Evolutionary conservation across 345 rosid species (phyloP).

Genomic region (Euphorbia peplus): DNA sequence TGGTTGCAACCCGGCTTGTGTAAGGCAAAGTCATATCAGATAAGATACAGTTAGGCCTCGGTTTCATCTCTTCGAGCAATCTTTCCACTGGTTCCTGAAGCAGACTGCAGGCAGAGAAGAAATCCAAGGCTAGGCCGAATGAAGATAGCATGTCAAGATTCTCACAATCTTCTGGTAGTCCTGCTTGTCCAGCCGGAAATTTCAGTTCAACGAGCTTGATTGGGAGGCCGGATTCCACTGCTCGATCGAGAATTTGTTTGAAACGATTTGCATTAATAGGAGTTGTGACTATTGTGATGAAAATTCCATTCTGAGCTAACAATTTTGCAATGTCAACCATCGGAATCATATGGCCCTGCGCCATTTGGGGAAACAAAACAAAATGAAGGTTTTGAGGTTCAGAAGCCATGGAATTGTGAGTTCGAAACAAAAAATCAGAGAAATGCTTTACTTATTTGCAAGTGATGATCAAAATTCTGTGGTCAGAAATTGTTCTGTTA

Average conservation of each 20-base stretch:
- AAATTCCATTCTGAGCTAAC: constrained; percentile 3
- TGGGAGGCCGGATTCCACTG: constrained; percentile 15
- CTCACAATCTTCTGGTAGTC: constrained; percentile 17
- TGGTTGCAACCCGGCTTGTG: constrained; percentile 21
- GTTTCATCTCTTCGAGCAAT: constrained; percentile 13
- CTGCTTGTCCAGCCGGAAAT: constrained; percentile 11
- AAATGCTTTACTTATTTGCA: too few species aligned
- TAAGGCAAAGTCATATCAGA: constrained; percentile 29
- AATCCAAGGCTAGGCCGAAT: neutral
- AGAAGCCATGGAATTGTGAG: too few species aligned
- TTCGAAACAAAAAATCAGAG: too few species aligned
- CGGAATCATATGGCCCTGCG: too few species aligned
- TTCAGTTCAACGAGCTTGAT: constrained; percentile 8
- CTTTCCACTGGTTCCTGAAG: constrained; percentile 18
- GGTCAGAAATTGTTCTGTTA: too few species aligned
- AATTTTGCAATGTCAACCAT: too few species aligned
- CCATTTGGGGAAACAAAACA: too few species aligned
- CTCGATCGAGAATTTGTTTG: constrained; percentile 14
- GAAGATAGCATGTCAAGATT: constrained; percentile 19
- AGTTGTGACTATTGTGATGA: constrained; percentile 31
- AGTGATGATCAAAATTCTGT: too few species aligned
- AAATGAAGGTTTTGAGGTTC: too few species aligned
- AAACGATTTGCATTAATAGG: constrained; percentile 26
- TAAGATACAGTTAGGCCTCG: constrained; percentile 33
- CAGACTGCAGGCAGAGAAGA: constrained; percentile 9